Conservation (phyloP, 2,329 filamentous ascomycete species). For the Aureobasidium lini region DNA sequence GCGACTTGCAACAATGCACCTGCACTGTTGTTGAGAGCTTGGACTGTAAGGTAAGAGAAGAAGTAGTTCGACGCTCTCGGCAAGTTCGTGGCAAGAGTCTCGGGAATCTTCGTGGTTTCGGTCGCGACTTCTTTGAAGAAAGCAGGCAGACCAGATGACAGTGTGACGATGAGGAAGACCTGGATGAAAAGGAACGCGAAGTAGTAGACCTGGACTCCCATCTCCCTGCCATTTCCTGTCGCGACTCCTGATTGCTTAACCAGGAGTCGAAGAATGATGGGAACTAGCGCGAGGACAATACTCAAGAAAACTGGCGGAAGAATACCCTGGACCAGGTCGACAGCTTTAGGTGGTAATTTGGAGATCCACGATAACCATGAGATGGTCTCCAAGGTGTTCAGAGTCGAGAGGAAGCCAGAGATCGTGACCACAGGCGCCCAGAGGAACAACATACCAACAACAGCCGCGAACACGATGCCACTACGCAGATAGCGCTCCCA, state of each 20-base stretch:
- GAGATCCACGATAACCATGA: constrained; percentile 65
- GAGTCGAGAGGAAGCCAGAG: constrained; percentile 72
- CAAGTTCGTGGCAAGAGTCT: constrained; percentile 67
- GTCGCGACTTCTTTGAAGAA: constrained; percentile 57
- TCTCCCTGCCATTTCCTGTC: constrained; percentile 68
- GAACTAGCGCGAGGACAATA: constrained; percentile 72
- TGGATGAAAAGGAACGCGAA: constrained; percentile 93
- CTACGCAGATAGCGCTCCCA: constrained; percentile 79
- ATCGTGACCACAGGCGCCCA: constrained; percentile 90
- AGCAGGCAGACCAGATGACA: constrained; percentile 67
- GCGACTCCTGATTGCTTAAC: constrained; percentile 70
- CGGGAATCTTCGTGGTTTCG: constrained; percentile 60
- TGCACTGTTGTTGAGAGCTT: constrained; percentile 83
- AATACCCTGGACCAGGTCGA: constrained; percentile 73
- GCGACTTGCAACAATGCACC: constrained; percentile 78
- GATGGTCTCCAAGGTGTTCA: constrained; percentile 59
- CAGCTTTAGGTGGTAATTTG: constrained; percentile 51
- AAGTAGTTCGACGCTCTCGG: constrained; percentile 92
- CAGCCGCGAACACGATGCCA: constrained; percentile 55
- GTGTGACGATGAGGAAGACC: constrained; percentile 85
- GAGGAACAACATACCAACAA: constrained; percentile 70
- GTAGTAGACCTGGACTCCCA: constrained; percentile 87
- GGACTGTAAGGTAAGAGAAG: constrained; percentile 96
- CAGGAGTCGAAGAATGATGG: constrained; percentile 67
- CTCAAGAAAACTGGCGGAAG: constrained; percentile 71